Conservation (phyloP, 2,329 filamentous ascomycete genomes). For the Madurella fahalii region DNA sequence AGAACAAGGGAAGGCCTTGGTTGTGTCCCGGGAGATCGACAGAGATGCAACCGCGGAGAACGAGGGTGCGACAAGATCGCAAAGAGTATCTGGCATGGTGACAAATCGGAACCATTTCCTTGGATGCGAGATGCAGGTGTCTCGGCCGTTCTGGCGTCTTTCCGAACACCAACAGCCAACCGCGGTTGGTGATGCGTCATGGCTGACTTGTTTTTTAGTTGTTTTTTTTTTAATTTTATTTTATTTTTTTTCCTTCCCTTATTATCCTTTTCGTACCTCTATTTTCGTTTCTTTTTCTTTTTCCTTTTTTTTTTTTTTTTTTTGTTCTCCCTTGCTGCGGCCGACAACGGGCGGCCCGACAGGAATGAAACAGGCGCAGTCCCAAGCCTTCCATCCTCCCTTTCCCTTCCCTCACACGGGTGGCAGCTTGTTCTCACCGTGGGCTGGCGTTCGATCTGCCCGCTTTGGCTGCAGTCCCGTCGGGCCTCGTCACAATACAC, state of each 20-base stretch:
- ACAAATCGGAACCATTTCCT: not conserved
- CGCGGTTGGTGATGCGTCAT: too few species aligned
- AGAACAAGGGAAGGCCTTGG: not conserved
- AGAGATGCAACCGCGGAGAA: not conserved
- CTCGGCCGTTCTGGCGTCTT: constrained; percentile 3
- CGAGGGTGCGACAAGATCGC: constrained; percentile 3
- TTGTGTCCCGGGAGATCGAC: constrained; percentile 10
- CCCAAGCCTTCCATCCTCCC: too few species aligned
- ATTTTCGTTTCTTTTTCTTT: not conserved
- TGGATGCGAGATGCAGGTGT: not conserved
- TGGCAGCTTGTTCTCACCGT: not conserved
- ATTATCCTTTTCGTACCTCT: not conserved
- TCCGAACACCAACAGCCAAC: not conserved
- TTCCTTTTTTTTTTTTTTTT: too few species aligned
- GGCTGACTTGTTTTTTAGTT: too few species aligned
- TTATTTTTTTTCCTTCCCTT: not conserved
- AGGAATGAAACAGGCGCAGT: not conserved
- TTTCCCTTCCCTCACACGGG: not conserved
- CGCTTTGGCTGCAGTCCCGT: not conserved
- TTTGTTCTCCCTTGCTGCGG: too few species aligned
- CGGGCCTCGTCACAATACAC: not conserved
- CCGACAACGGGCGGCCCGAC: not conserved
- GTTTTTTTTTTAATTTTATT: not conserved
- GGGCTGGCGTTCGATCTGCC: not conserved
- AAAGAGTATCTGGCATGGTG: not conserved